Evolutionary conservation across 176 grass and related monocot species (phyloP), one percentile per base, ranked within the genome.

Genomic region (Aechmea fasciata): DNA sequence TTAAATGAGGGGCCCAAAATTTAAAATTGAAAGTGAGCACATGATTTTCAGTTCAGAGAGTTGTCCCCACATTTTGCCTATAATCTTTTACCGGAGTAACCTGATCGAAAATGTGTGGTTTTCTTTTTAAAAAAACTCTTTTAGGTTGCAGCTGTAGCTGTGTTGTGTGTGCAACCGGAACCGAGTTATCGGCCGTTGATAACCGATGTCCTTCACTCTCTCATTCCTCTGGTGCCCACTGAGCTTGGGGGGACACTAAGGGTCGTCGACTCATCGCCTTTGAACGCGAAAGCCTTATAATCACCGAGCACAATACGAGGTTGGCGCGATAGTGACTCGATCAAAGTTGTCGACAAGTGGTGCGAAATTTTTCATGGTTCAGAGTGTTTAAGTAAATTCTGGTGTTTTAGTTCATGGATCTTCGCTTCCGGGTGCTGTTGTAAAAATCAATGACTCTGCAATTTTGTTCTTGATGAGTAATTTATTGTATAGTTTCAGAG

Each of bases 131-230:
- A 23, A 23, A 23, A 18, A 57, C 47, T 23, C 81, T 69, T 61
- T 70, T 87, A 99, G 94, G 94, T 99, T 68, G 94, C 94, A 2
- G 94, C 94, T 1, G 94, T 99, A 10, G 87, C 94, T 3, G 84
- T 93, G 77, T 78, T 99, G 66, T 99, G 94, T 2, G 82, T 99
- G 52, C 94, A 99, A 68, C 87, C 87, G 1, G 94, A 99, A 51
- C 94, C 94, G 17, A 99, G 94, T 79, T 99, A 99, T 69, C 84
- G 94, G 76, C 94, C 94, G 25, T 71, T 99, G 26, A 99, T 99
- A 63, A 93, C 94, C 13, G 94, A 99, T 65, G 94, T 99, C 51
- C 81, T 99, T 48, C 94, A 99, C 77, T 99, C 94, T 50, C 84
- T 99, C 49, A 80, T 99, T 71, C 94, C 94, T 67, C 82, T 99